phyloP scores from a whole-genome alignment of 805 yeast species.

The Candida pini region DNA sequence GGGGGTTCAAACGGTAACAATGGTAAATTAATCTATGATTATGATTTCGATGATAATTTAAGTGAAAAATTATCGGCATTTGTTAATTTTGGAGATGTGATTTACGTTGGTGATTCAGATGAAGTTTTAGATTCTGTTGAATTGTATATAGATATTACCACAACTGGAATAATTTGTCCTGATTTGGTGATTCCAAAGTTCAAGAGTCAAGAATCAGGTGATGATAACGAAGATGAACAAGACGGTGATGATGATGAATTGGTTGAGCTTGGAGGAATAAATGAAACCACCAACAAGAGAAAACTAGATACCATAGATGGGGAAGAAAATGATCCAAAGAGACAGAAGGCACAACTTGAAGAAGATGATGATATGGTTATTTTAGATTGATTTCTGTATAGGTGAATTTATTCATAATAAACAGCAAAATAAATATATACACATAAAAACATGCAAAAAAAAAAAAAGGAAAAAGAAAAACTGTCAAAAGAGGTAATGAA shows the following conservation, averaged over 20 bases:
- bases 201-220: constrained; percentile 13
- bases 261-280: constrained; percentile 12
- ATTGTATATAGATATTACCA: constrained; percentile 37
- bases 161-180: constrained; percentile 14
- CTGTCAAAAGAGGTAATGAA: neutral
- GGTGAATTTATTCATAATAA: too few relatives aligned
- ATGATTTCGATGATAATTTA: constrained; percentile 80
- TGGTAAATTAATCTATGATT: constrained; percentile 64
- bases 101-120: constrained; percentile 76
- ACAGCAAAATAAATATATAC: constrained; percentile 1
- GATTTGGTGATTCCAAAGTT: constrained; percentile 17
- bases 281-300: neutral
- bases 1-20: too few relatives aligned
- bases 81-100: constrained; percentile 51
- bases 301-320: neutral
- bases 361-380: constrained; percentile 1
- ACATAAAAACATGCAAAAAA: neutral
- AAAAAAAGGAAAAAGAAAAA: neutral
- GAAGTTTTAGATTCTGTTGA: constrained; percentile 61
- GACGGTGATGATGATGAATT: constrained; percentile 12
- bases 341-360: too few relatives aligned
- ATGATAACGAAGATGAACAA: neutral
- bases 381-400: neutral
- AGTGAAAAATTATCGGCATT: constrained; percentile 42
- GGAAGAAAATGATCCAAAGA: neutral